Percentiles rank a stretch among this genome's conserved stretches.
These are phyloP conservation scores for Globisporangium middletonii DNA, from an alignment of 352 stramenopile species.

Conservation along the genomic window DNA sequence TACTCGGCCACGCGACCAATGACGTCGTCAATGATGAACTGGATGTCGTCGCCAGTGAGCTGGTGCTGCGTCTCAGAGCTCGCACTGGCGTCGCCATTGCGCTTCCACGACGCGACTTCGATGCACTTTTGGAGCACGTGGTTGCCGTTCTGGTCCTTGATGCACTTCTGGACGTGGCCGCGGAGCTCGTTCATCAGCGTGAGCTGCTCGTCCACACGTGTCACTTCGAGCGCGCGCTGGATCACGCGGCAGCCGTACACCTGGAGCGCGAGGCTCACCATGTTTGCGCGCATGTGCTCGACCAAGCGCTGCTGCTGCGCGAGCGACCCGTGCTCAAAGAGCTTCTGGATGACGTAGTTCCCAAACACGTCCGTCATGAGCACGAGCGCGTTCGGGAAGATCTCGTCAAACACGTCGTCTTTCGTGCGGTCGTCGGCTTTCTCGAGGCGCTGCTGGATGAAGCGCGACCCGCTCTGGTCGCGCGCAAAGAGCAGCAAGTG, in stretches of 20 bases:
- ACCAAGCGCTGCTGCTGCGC: conserved; percentile 86
- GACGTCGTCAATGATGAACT: conserved; percentile 98
- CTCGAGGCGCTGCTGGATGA: conserved; percentile 88
- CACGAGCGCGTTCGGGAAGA: conserved; percentile 68
- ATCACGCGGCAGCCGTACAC: conserved; percentile 97
- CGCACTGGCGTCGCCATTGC: conserved; percentile 16
- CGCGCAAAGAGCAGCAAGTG: conserved; percentile 84
- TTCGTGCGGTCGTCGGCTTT: conserved; percentile 71
- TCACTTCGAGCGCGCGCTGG: conserved; percentile 89
- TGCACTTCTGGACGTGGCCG: conserved; percentile 88
- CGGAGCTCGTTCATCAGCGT: conserved; percentile 72
- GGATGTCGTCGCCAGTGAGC: conserved; percentile 86
- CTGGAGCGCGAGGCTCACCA: conserved; percentile 94
- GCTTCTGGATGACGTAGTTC: conserved; percentile 99
- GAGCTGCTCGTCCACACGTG: conserved; percentile 65
- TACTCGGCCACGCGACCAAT: conserved; percentile 87
- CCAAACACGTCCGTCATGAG: conserved; percentile 96
- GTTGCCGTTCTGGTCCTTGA: conserved; percentile 98
- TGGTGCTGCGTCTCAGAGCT: conserved; percentile 14
- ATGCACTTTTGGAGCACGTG: conserved; percentile 99
- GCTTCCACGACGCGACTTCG: conserved; percentile 77
- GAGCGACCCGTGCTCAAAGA: conserved; percentile 91
- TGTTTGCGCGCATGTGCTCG: conserved; percentile 88
- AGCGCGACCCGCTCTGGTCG: conserved; percentile 79
- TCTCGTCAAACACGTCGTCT: conserved; percentile 73